Evolutionary conservation across 2,329 filamentous ascomycete species (phyloP), one percentile per base, ranked within the genome.

Genomic region (Pseudogymnoascus sp.): DNA sequence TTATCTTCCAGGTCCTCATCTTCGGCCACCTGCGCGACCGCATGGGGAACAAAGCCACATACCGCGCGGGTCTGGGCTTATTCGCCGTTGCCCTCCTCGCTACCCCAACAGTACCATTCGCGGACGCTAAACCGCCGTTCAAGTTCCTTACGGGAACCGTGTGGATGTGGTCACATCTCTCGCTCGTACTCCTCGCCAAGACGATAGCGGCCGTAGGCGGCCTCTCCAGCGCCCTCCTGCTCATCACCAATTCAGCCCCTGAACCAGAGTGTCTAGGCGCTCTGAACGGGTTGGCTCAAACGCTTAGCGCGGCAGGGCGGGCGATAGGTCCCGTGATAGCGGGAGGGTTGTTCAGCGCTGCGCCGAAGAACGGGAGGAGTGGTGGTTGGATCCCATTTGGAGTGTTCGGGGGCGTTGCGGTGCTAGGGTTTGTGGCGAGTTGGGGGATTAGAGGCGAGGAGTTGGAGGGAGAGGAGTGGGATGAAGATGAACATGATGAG

Each of bases 201-300:
- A 97, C 93, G 11, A 86, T 97, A 8, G 91, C 91, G 63, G 86
- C 91, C 2, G 92, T 99, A 0, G 92, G 91, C 6, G 93, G 93
- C 0, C 75, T 99, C 65, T 96, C 93, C 2, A 95, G 91, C 72
- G 92, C 93, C 3, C 85, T 98, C 76, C 81, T 96, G 14, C 77
- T 99, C 74, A 93, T 99, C 68, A 98, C 92, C 38, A 99, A 99
- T 70, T 96, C 90, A 0, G 91, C 92, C 0, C 90, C 92, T 0
- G 91, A 93, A 6, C 85, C 93, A 74, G 87, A 89, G 4, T 92
- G 90, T 0, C 83, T 99, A 0, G 95, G 95, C 2, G 92, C 91
- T 0, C 81, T 99, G 26, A 97, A 99, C 71, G 95, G 95, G 8
- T 83, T 98, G 33, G 95, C 95, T 0, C 95, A 99, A 75, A 96